Base-by-base conservation (phyloP, 768 basidiomycete species). In the Lyophyllum semitale region DNA sequence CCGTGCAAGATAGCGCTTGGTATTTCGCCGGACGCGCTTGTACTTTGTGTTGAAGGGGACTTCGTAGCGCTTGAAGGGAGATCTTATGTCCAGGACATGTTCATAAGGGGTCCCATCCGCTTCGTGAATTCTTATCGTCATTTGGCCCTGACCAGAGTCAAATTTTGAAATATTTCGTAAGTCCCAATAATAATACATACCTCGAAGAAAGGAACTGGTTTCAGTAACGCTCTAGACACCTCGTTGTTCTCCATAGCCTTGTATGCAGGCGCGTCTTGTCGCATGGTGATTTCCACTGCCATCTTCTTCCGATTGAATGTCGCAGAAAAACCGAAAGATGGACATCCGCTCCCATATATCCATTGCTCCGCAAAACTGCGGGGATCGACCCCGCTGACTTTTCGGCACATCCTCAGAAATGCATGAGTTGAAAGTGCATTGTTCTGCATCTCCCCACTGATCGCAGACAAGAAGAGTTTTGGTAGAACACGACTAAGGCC, bases 31-130 rank as follows among this genome's bases (percentile, higher is more conserved):
- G n/a, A 96, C 89, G 55, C 95, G 93, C 71, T 96, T 96, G 72
- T 96, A 95, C 71, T 96, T 97, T 5, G 95, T 96, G 68, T 98
- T 99, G 79, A 98, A 98, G 2, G 95, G 95, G 1, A 99, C 93
- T 66, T 98, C 95, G 67, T 92, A 97, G n/a, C 89, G 89, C 68
- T 98, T 98, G 76, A 89, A 93, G 1, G 84, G 72, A 23, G 82
- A 84, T 37, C 88, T 86, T 56, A 98, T 93, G 67, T 97, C 94
- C 38, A 99, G 79, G 22, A 99, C 93, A 67, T 99, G 97, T 68
- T 99, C 97, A 67, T 98, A 98, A 0, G 97, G 96, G 33, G 97
- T 98, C 3, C 96, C 97, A 68, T 99, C 97, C 0, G 96, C 97
- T 77, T 99, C 97, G 66, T 98, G 96, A 48, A 98, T 97, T 27